These are phyloP conservation scores for Pythium sukuiense DNA, from an alignment of 352 stramenopile genomes.

Conservation along the genomic window DNA sequence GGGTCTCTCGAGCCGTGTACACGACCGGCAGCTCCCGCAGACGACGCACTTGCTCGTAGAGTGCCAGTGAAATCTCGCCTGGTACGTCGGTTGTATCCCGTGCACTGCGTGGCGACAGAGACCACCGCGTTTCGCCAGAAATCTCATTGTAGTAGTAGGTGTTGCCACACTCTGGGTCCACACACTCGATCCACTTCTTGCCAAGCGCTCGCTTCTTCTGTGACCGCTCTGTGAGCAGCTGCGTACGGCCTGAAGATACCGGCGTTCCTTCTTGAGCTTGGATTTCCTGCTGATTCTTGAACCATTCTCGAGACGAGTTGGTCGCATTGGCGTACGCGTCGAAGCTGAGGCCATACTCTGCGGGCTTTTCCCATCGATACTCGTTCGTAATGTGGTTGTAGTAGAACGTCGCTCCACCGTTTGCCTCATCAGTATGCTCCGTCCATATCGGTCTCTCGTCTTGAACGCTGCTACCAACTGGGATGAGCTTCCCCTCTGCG, in stretches of 20 bases:
- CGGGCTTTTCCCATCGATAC: slow-evolving; percentile 76
- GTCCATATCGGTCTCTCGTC: slow-evolving; percentile 60
- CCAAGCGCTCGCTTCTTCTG: slow-evolving; percentile 40
- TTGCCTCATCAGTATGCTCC: slow-evolving; percentile 51
- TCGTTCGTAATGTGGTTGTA: slow-evolving; percentile 73
- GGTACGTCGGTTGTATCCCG: slow-evolving; percentile 43
- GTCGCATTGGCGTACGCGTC: slow-evolving; percentile 41
- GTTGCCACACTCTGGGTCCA: slow-evolving; percentile 75
- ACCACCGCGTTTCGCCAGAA: slow-evolving; percentile 87
- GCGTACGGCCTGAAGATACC: slow-evolving; percentile 1
- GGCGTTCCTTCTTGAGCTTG: background rate
- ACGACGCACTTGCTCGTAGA: slow-evolving; percentile 51
- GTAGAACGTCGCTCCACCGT: slow-evolving; percentile 55
- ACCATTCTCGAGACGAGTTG: slow-evolving; percentile 69
- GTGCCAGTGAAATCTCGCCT: slow-evolving; percentile 61
- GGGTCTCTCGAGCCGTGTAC: slow-evolving; percentile 54
- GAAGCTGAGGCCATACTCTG: slow-evolving; percentile 59
- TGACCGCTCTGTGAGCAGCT: slow-evolving; percentile 24
- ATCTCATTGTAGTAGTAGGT: slow-evolving; percentile 93
- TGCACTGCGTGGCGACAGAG: slow-evolving; percentile 70
- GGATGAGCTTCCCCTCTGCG: slow-evolving; percentile 35
- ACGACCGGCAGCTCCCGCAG: slow-evolving; percentile 47
- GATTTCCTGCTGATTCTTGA: slow-evolving; percentile 31
- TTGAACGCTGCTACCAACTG: slow-evolving; percentile 9
- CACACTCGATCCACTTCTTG: slow-evolving; percentile 82